Base-by-base conservation (phyloP, 768 basidiomycete genomes). In the Mycena amicta region DNA sequence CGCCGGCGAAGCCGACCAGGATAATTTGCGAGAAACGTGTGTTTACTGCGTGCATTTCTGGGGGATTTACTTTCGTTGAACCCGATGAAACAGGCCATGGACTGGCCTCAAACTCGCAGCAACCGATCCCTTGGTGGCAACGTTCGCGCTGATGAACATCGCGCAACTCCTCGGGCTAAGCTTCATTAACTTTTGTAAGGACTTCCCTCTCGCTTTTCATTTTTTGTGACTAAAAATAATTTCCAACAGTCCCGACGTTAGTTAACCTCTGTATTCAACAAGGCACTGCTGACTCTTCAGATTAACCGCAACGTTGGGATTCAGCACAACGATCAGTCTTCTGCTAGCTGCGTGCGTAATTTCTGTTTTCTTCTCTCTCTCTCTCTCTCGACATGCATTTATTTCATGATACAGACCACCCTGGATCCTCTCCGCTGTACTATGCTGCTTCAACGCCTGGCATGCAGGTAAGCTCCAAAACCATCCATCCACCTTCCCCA, bases 1-100 rank as follows among this genome's bases (percentile, higher is more conserved):
- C 66, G 83, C 81, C 8, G 85, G 85, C 1, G 85, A 87, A 71
- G 85, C 85, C 0, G 86, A 88, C 59, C 70, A 78, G 64, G 86
- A 88, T 59, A 78, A 77, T 16, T 66, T 67, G 0, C 70, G 77
- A 37, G 85, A 83, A 49, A 82, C 86, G 86, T 87, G 66, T 29
- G 83, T 75, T 29, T 12, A n/a, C 27, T 22, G 29, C 25, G 41
- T 20, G 20, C 41, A 12, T 20, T 27, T 26, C 28, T 16, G 29
- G 12, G 27, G 22, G 22, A 49, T 20, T 26, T 23, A 27, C 33
- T 3, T 40, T 41, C 29, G 31, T 50, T 46, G 33, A 37, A 37
- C 40, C 52, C 11, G 28, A 12, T 11, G 27, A 2, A 12, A 29
- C 40, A 86, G 85, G 1, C 76, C 79, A 11, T 68, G 78, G 45